These are phyloP conservation scores for Lycium barbarum DNA, from an alignment of 257 asterid genomes.

Conservation along the genomic window DNA sequence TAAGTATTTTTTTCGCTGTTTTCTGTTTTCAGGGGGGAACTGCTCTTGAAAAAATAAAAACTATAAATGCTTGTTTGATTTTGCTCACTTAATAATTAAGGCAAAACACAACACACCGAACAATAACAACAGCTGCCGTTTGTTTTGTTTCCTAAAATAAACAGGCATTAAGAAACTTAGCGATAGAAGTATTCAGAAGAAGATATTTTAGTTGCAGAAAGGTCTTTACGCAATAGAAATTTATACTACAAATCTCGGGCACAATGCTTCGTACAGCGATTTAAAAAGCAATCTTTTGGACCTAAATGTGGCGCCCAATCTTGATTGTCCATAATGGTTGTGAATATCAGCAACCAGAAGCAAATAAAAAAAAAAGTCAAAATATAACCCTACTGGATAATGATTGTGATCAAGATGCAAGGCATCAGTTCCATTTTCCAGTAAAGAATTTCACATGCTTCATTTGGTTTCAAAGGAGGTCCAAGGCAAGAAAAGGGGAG, in stretches of 20 bases:
- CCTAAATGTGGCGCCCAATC: background rate
- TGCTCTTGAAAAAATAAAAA: background rate
- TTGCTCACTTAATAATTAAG: background rate
- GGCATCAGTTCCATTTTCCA: background rate
- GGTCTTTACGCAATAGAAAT: background rate
- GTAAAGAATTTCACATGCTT: background rate
- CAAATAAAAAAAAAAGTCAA: background rate
- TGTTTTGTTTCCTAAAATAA: background rate
- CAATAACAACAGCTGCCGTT: background rate
- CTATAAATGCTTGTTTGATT: background rate
- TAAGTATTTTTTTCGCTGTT: background rate
- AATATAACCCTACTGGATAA: background rate
- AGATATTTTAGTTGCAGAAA: background rate
- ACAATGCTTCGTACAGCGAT: background rate
- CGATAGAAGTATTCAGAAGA: background rate
- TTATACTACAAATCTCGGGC: background rate
- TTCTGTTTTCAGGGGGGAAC: background rate
- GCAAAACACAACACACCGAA: background rate
- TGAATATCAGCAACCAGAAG: background rate
- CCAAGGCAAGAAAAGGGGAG: background rate
- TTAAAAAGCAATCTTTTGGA: background rate
- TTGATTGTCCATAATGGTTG: background rate
- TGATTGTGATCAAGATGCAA: conserved; percentile 15
- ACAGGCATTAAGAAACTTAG: background rate
- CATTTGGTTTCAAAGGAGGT: background rate